Conservation (phyloP, 371 early-diverging fungal genomes). For the Haplosporangium sp. region DNA sequence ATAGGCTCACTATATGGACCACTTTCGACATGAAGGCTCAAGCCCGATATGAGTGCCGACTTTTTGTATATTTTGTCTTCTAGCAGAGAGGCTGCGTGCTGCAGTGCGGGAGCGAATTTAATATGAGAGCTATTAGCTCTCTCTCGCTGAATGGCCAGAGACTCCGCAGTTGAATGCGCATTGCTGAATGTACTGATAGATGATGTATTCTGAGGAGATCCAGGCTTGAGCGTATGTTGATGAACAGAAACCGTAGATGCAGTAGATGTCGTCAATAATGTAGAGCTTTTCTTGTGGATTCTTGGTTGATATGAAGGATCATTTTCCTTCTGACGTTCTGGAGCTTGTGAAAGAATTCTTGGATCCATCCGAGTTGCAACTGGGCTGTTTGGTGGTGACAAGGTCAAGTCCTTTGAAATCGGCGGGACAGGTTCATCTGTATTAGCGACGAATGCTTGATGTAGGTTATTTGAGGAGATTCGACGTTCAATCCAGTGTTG, state of each 20-base stretch:
- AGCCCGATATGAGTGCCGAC: not conserved
- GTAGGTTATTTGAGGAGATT: conserved; percentile 20
- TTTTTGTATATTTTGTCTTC: not conserved
- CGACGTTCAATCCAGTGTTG: conserved; percentile 34
- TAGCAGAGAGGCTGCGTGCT: not conserved
- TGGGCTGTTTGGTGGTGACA: conserved; percentile 29
- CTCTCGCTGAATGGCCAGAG: not conserved
- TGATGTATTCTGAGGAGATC: conserved; percentile 10
- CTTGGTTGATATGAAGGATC: not conserved
- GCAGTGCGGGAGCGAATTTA: not conserved
- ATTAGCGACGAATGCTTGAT: conserved; percentile 12
- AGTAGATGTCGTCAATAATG: conserved; percentile 16
- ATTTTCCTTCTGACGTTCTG: conserved; percentile 1
- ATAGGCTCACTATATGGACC: not conserved
- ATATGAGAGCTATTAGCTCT: not conserved
- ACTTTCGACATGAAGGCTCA: not conserved
- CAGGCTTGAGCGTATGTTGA: conserved; percentile 9
- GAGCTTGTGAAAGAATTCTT: not conserved
- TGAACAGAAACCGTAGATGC: conserved; percentile 13
- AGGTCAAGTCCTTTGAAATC: conserved; percentile 1
- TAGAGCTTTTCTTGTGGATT: conserved; percentile 20
- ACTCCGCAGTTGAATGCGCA: not conserved
- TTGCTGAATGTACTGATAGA: not conserved
- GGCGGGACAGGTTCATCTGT: conserved; percentile 30
- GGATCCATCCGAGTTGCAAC: not conserved